phyloP scores from a whole-genome alignment of 2,329 filamentous ascomycete genomes.

The Byssothecium circinans region DNA sequence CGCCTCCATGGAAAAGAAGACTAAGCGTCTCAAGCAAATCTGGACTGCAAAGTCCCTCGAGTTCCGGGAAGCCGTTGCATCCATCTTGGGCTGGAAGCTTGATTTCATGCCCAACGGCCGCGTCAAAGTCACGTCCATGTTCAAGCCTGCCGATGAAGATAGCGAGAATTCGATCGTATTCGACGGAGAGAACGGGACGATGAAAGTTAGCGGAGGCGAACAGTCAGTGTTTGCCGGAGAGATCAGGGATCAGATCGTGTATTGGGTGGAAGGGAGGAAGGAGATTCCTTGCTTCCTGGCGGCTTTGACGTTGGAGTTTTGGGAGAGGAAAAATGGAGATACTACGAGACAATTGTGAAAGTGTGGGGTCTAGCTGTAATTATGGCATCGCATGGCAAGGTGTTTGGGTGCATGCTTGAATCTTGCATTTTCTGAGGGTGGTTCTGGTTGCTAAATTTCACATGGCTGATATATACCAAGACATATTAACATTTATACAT shows the following conservation, averaged over 20 bases:
- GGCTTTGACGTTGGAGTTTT: conserved; percentile 90
- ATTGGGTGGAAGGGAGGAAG: conserved; percentile 93
- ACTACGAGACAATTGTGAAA: conserved; percentile 4
- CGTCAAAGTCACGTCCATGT: conserved; percentile 85
- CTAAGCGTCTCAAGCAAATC: conserved; percentile 84
- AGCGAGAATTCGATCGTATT: conserved; percentile 68
- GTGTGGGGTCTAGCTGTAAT: background rate
- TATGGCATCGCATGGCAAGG: background rate
- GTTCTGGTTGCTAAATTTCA: background rate
- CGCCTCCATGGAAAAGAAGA: conserved; percentile 75
- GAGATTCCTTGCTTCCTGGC: conserved; percentile 93
- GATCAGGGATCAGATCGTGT: conserved; percentile 84
- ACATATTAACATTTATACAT: too few relatives aligned
- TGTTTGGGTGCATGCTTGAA: background rate
- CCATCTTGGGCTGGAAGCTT: conserved; percentile 88
- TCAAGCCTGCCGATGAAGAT: conserved; percentile 70
- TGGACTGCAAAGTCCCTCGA: conserved; percentile 89
- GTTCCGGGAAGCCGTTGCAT: conserved; percentile 93
- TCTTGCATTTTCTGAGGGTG: background rate
- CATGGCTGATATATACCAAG: background rate
- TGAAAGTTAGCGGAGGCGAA: conserved; percentile 94
- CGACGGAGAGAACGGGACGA: conserved; percentile 90
- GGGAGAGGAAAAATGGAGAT: conserved; percentile 61
- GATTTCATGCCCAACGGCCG: conserved; percentile 97
- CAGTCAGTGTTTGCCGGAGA: conserved; percentile 82